Evolutionary conservation across 2,329 filamentous ascomycete genomes (phyloP).

Genomic region (Colletotrichum sp.): DNA sequence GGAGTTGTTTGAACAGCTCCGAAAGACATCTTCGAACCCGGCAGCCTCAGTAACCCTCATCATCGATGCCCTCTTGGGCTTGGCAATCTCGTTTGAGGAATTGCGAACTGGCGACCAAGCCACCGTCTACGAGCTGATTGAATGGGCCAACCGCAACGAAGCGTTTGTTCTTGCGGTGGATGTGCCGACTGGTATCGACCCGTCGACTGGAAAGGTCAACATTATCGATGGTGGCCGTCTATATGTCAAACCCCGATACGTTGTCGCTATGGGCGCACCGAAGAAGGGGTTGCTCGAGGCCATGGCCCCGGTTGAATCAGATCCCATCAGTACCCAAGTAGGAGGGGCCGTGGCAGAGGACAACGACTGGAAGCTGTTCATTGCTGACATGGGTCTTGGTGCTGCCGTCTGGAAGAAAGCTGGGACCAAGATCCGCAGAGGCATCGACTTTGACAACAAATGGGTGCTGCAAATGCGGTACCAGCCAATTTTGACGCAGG

Average conservation of each 20-base stretch:
- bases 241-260: constrained; percentile 80
- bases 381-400: constrained; percentile 87
- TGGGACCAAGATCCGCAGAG: constrained; percentile 79
- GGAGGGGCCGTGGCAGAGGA: constrained; percentile 41
- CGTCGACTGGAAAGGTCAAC: constrained; percentile 71
- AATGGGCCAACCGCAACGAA: constrained; percentile 90
- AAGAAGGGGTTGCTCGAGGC: constrained; percentile 84
- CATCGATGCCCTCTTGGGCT: constrained; percentile 86
- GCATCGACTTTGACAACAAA: constrained; percentile 85
- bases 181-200: constrained; percentile 87
- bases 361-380: constrained; percentile 77
- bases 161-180: constrained; percentile 87
- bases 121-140: constrained; percentile 86
- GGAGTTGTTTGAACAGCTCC: constrained; percentile 66
- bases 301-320: constrained; percentile 61
- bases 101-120: constrained; percentile 82
- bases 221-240: constrained; percentile 77
- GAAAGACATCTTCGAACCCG: constrained; percentile 43
- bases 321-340: constrained; percentile 2
- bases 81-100: constrained; percentile 89
- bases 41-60: constrained; percentile 74
- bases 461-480: constrained; percentile 81
- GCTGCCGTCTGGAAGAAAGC: constrained; percentile 86
- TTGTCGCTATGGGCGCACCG: constrained; percentile 86
- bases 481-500: constrained; percentile 26